Conservation (phyloP, 352 stramenopile genomes). For the Phytophthora idaei region DNA sequence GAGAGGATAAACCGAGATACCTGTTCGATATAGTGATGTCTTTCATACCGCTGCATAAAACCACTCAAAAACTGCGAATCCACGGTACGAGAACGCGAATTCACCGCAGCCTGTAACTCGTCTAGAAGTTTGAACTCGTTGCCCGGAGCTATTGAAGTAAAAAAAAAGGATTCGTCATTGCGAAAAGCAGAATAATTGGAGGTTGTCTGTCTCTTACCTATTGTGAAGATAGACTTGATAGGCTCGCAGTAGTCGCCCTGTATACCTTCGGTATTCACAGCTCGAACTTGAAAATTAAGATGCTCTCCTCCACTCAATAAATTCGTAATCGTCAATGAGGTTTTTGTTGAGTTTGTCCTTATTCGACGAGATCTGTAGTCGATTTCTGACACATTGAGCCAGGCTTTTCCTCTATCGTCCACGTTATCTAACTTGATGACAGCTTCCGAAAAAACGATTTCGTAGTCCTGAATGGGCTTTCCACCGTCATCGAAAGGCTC, state of each 20-base stretch:
- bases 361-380: constrained; percentile 60
- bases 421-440: constrained; percentile 43
- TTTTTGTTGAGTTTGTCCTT: constrained; percentile 47
- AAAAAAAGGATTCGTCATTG: background rate
- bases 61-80: constrained; percentile 83
- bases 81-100: constrained; percentile 64
- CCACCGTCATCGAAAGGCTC: constrained; percentile 66
- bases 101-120: constrained; percentile 82
- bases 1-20: constrained; percentile 70
- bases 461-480: constrained; percentile 64
- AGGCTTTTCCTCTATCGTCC: constrained; percentile 47
- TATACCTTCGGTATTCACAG: constrained; percentile 62
- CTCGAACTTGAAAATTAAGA: constrained; percentile 66
- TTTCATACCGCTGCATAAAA: constrained; percentile 83
- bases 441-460: constrained; percentile 66
- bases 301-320: constrained; percentile 72
- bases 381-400: constrained; percentile 63
- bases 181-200: background rate
- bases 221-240: constrained; percentile 67
- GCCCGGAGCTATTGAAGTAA: constrained; percentile 44
- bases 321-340: constrained; percentile 45
- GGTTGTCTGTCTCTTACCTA: constrained; percentile 41
- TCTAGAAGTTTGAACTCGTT: constrained; percentile 75
- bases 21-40: constrained; percentile 68
- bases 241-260: constrained; percentile 50